Percentiles rank a stretch among this genome's conserved stretches.
Evolutionary conservation across 345 rosid species (phyloP).

Genomic region (Eutrema heterophyllum): DNA sequence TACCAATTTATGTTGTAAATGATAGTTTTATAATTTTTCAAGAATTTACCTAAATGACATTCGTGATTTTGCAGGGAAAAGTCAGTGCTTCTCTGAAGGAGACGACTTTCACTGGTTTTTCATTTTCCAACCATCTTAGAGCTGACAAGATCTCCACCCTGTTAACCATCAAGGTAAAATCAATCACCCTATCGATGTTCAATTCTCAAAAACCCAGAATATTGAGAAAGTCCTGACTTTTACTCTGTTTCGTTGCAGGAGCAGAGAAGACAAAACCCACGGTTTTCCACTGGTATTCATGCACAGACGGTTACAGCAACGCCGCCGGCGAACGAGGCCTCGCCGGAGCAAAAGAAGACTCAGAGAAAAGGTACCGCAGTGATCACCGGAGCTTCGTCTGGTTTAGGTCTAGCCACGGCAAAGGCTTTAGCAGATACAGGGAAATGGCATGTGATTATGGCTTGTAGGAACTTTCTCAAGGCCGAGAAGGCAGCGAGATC

Average conservation of each 20-base stretch:
- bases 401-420: constrained; percentile 84
- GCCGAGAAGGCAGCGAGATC: constrained; percentile 86
- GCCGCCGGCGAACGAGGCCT: constrained; percentile 46
- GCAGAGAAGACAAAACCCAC: constrained; percentile 12
- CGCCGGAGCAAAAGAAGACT: constrained; percentile 69
- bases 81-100: constrained; percentile 59
- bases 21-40: not conserved
- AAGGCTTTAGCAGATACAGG: constrained; percentile 86
- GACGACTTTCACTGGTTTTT: constrained; percentile 58
- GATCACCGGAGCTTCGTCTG: constrained; percentile 88
- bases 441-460: constrained; percentile 91
- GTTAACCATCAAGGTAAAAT: constrained; percentile 51
- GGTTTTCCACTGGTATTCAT: constrained; percentile 12
- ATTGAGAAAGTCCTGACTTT: not conserved
- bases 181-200: not conserved
- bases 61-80: constrained; percentile 53
- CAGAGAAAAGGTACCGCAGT: constrained; percentile 67
- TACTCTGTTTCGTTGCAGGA: constrained; percentile 12
- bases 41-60: not conserved
- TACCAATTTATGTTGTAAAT: not conserved
- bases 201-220: not conserved
- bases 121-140: constrained; percentile 49
- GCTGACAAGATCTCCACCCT: constrained; percentile 44
- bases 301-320: constrained; percentile 54
- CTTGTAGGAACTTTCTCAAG: constrained; percentile 91